Base-by-base conservation (phyloP, 2,329 filamentous ascomycete species). In the Hypomyces rosellus region DNA sequence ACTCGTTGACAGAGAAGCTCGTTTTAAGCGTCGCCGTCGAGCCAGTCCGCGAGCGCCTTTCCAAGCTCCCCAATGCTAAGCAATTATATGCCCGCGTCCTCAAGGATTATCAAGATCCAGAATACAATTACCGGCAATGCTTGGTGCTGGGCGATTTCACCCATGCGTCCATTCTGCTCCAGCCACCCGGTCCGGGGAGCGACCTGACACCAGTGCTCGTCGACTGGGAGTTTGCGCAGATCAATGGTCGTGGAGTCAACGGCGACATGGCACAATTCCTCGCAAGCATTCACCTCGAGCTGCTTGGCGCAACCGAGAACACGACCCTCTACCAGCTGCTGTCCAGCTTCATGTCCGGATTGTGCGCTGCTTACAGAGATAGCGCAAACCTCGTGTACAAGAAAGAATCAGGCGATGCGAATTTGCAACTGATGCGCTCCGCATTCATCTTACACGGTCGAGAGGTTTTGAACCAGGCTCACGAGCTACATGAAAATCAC, bases 221-320 rank as follows among this genome's bases (percentile, higher is more conserved):
- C 12, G 58, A 59, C 51, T 60, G 51, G 58, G 54, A 61, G 37
- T 59, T 58, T 38, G 52, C 52, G 8, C 34, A 46, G 18, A 36
- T 54, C 46, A 50, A 50, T 22, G 56, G 56, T 20, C 51, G 54
- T 9, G 56, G 58, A 16, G 46, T 57, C 45, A 57, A 56, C 40
- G 54, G 57, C 25, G 55, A 61, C 39, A 51, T 60, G 30, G 55
- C 57, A 4, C 44, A 46, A 22, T 46, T 37, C 16, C 44, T 46
- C 18, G 34, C 33, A 25, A 22, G 49, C 46, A 37, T 57, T n/a
- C 50, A 55, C 34, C 50, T 49, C 46, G 50, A 57, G 33, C 16
- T 55, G 1, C 34, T 55, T 13, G 41, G 18, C 14, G 41, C 43
- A 34, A n/a, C 25, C 9, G 38, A 47, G 11, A 42, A 46, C 16